Evolutionary conservation across 1,284 basidiomycete species (phyloP).

Genomic region (Quambalaria eucalypti): DNA sequence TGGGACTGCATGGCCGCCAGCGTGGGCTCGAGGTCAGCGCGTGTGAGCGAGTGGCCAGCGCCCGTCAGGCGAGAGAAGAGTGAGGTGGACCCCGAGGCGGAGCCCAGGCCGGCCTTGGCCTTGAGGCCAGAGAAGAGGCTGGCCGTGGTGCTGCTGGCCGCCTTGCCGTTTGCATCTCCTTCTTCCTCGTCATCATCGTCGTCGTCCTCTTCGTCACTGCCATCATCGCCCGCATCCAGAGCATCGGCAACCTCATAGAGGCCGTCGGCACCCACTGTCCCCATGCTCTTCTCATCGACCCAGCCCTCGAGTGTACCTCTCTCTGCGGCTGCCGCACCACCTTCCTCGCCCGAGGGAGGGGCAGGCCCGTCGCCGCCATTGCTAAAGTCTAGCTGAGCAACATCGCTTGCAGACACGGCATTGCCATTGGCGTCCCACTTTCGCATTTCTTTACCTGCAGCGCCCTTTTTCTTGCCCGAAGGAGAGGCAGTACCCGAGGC

Average conservation of each 20-base stretch:
- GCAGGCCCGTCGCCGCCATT: constrained; percentile 35
- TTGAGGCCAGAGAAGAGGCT: constrained; percentile 58
- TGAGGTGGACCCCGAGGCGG: constrained; percentile 13
- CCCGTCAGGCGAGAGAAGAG: constrained; percentile 55
- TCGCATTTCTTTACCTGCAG: constrained; percentile 66
- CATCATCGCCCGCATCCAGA: constrained; percentile 37
- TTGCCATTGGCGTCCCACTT: constrained; percentile 77
- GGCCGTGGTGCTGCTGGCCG: constrained; percentile 11
- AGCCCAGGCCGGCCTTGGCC: constrained; percentile 10
- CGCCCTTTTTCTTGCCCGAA: constrained; percentile 50
- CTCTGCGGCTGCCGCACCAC: no score
- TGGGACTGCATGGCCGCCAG: constrained; percentile 91
- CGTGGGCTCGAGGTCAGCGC: constrained; percentile 76
- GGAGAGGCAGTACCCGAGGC: constrained; percentile 14
- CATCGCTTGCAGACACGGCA: constrained; percentile 51
- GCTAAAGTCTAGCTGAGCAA: constrained; percentile 63
- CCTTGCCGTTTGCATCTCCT: constrained; percentile 8
- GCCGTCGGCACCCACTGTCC: constrained; percentile 69
- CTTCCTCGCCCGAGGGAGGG: background rate
- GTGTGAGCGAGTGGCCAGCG: constrained; percentile 63
- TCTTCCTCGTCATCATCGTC: constrained; percentile 26
- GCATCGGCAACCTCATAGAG: constrained; percentile 90
- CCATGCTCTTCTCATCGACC: constrained; percentile 69
- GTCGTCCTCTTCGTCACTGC: constrained; percentile 53
- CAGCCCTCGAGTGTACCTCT: constrained; percentile 56